Percentiles rank a stretch among this genome's conserved stretches.
phyloP scores from a whole-genome alignment of 345 rosid genomes.

The Salix exigua region DNA sequence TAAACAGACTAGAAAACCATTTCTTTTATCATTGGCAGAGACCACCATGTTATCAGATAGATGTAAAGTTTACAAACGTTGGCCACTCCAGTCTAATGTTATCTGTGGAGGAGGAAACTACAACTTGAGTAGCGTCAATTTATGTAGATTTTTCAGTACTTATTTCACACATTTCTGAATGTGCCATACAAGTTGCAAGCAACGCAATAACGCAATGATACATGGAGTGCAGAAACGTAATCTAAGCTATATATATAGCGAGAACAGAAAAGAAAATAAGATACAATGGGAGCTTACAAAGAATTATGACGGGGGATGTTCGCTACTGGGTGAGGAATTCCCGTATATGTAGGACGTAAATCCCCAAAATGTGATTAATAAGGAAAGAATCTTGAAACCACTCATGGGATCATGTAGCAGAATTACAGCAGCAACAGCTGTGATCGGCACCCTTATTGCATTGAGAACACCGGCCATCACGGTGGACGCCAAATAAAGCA shows the following conservation, averaged over 20 bases:
- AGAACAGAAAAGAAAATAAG: background rate
- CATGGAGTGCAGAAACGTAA: no score
- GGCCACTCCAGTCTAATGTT: no score
- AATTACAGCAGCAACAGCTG: slow-evolving; percentile 71
- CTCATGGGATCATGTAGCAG: slow-evolving; percentile 81
- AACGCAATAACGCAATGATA: no score
- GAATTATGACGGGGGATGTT: slow-evolving; percentile 15
- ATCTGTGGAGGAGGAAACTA: no score
- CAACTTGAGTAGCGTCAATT: no score
- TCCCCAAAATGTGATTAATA: slow-evolving; percentile 80
- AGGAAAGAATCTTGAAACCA: slow-evolving; percentile 78
- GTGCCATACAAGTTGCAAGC: background rate
- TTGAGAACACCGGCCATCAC: slow-evolving; percentile 82
- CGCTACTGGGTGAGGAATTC: slow-evolving; percentile 19
- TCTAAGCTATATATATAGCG: background rate
- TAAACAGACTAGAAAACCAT: no score
- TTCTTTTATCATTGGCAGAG: no score
- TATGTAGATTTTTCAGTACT: no score
- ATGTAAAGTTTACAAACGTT: no score
- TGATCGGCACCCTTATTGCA: slow-evolving; percentile 77
- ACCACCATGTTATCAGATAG: no score
- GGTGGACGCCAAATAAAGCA: slow-evolving; percentile 69
- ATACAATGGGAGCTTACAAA: background rate
- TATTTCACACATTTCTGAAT: no score
- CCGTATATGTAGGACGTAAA: slow-evolving; percentile 74